Conservation (phyloP, 1,139 yeast species). For the Wickerhamomyces sp. region DNA sequence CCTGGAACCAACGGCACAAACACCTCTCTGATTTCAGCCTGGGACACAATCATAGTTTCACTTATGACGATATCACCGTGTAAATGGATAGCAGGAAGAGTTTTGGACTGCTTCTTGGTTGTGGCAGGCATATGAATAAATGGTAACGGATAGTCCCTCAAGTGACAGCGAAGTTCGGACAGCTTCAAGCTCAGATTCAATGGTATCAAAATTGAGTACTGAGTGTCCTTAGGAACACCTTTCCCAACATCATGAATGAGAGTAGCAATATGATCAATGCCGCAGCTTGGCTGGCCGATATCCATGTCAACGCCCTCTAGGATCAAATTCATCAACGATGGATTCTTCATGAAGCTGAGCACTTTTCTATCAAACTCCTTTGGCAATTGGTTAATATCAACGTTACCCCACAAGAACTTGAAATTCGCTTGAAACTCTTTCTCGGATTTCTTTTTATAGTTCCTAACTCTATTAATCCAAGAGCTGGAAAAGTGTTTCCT, state of each 20-base stretch:
- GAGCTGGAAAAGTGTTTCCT: slow-evolving; percentile 55
- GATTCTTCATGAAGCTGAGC: slow-evolving; percentile 51
- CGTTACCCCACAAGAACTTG: slow-evolving; percentile 44
- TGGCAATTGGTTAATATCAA: slow-evolving; percentile 39
- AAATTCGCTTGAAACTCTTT: slow-evolving; percentile 49
- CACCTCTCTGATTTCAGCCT: slow-evolving; percentile 51
- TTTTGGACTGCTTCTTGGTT: slow-evolving; percentile 28
- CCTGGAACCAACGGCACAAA: slow-evolving; percentile 59
- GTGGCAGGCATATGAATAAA: slow-evolving; percentile 37
- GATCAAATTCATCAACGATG: slow-evolving; percentile 59
- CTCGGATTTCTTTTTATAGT: slow-evolving; percentile 37
- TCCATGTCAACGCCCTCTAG: slow-evolving; percentile 54
- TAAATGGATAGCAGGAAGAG: slow-evolving; percentile 29
- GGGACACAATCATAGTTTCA: slow-evolving; percentile 42
- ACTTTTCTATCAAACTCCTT: slow-evolving; percentile 45
- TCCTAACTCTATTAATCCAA: slow-evolving; percentile 64
- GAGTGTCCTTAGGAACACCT: slow-evolving; percentile 69
- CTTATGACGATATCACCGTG: slow-evolving; percentile 51
- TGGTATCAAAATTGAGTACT: slow-evolving; percentile 68
- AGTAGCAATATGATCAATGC: slow-evolving; percentile 45
- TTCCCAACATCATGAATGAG: slow-evolving; percentile 73
- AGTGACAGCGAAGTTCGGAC: slow-evolving; percentile 50
- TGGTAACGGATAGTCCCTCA: slow-evolving; percentile 65
- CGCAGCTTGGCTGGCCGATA: slow-evolving; percentile 52
- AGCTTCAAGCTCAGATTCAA: slow-evolving; percentile 40